phyloP scores from a whole-genome alignment of 2,329 filamentous ascomycete genomes.

The Paracoccidioides brasiliensis region DNA sequence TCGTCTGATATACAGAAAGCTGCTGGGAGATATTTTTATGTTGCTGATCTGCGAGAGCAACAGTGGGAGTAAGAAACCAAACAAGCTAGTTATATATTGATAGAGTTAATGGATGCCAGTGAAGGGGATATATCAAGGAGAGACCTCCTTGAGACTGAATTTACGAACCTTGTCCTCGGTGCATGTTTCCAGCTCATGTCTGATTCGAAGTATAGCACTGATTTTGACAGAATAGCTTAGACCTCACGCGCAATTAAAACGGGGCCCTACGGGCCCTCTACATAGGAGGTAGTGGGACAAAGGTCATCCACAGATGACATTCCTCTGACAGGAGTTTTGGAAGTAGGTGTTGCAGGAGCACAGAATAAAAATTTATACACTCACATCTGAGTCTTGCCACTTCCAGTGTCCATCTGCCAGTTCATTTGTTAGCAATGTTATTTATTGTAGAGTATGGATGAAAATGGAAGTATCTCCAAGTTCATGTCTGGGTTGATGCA shows the following conservation, averaged over 20 bases:
- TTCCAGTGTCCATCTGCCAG: slow-evolving; percentile 63
- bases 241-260: not conserved
- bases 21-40: slow-evolving; percentile 46
- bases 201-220: slow-evolving; percentile 56
- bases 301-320: too few relatives aligned
- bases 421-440: not conserved
- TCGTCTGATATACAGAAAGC: slow-evolving; percentile 44
- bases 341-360: not conserved
- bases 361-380: slow-evolving; percentile 14
- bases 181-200: slow-evolving; percentile 47
- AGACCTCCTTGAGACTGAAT: not conserved
- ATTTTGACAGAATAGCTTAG: not conserved
- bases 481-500: not conserved
- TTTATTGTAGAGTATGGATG: not conserved
- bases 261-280: too few relatives aligned
- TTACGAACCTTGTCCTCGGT: slow-evolving; percentile 41
- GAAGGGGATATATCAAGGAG: too few relatives aligned
- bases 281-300: too few relatives aligned
- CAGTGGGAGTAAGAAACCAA: slow-evolving; percentile 64
- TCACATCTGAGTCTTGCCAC: slow-evolving; percentile 66
- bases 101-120: not conserved
- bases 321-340: not conserved
- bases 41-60: slow-evolving; percentile 56
- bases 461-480: not conserved
- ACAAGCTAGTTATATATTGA: slow-evolving; percentile 28